phyloP scores from a whole-genome alignment of 2,329 filamentous ascomycete genomes.

The Colletotrichum higginsianum region DNA sequence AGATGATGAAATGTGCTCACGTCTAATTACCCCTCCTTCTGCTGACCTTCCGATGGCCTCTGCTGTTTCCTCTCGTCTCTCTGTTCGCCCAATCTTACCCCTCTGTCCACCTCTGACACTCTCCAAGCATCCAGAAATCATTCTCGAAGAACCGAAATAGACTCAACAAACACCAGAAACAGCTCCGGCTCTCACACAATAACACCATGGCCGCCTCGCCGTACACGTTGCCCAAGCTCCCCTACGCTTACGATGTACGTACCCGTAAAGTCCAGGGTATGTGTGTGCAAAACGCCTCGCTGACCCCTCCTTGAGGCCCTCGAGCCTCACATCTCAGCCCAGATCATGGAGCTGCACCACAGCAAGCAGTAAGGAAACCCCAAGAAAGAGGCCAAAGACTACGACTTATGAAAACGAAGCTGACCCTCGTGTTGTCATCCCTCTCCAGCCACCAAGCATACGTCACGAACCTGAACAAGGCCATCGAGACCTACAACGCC shows the following conservation, averaged over 20 bases:
- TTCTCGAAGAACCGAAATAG: conserved; percentile 1
- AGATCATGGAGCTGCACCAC: conserved; percentile 89
- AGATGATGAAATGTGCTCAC: conserved; percentile 38
- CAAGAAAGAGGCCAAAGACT: not conserved
- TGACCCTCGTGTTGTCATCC: not conserved
- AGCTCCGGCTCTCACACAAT: not conserved
- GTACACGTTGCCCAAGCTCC: conserved; percentile 76
- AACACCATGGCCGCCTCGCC: conserved; percentile 55
- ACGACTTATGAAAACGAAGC: not conserved
- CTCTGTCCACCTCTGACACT: not conserved
- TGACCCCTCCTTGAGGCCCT: conserved; percentile 65
- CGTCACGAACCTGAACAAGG: conserved; percentile 81
- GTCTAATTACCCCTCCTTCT: conserved; percentile 22
- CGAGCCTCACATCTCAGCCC: conserved; percentile 80
- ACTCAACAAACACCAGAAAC: not conserved
- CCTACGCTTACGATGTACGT: conserved; percentile 80
- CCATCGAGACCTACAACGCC: conserved; percentile 70
- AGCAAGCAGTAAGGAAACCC: conserved; percentile 69
- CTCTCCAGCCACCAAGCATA: conserved; percentile 75
- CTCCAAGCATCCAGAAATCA: not conserved
- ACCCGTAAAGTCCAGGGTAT: not conserved
- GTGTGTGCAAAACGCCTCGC: not conserved
- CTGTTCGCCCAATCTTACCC: not conserved
- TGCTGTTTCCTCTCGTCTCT: not conserved
- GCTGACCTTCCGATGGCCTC: no score